These are phyloP conservation scores for Bromus sterilis DNA, from an alignment of 176 grass and related monocot species.

Conservation along the genomic window DNA sequence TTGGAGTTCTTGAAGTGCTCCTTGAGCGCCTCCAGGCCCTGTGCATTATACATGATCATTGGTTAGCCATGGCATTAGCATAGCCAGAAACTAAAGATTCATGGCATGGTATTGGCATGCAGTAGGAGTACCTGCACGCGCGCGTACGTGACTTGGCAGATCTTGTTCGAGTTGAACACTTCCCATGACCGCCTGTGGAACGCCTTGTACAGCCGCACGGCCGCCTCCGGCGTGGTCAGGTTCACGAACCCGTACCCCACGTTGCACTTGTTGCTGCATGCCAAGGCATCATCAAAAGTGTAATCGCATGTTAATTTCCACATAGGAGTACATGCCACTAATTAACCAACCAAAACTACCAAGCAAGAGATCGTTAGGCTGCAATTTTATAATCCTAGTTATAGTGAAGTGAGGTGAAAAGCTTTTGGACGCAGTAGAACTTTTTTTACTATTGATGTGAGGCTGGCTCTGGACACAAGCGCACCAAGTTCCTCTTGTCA, in stretches of 20 bases:
- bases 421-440: neutral
- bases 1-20: constrained; percentile 99
- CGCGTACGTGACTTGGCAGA: constrained; percentile 99
- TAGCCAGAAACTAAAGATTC: neutral
- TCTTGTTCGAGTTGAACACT: constrained; percentile 96
- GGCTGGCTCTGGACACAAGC: constrained; percentile 16
- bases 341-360: neutral
- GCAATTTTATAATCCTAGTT: neutral
- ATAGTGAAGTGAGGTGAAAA: neutral
- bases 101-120: too few relatives aligned
- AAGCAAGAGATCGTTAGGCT: neutral
- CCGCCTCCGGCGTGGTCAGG: constrained; percentile 83
- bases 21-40: constrained; percentile 92
- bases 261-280: constrained; percentile 94
- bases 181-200: constrained; percentile 98
- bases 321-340: neutral
- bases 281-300: neutral
- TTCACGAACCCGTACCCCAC: constrained; percentile 99
- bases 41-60: neutral
- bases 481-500: constrained; percentile 36
- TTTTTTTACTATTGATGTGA: neutral
- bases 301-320: neutral
- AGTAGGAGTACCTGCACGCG: constrained; percentile 60
- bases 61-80: neutral
- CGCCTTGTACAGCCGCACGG: constrained; percentile 85